Evolutionary conservation across 495 filamentous ascomycete species (phyloP).

Genomic region (Neurospora hispaniola): DNA sequence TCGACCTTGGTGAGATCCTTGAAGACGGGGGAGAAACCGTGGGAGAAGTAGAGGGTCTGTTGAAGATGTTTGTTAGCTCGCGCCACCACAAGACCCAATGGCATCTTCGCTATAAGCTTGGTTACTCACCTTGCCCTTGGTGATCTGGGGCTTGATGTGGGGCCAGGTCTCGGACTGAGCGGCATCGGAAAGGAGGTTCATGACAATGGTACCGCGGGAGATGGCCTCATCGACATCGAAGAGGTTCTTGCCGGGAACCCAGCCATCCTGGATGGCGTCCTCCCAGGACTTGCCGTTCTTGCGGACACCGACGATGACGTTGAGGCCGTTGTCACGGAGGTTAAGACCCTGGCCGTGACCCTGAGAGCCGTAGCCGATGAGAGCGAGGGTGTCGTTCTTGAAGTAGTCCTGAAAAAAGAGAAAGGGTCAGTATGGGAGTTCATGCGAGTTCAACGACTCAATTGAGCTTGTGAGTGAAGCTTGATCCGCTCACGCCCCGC

Average conservation of each 20-base stretch:
- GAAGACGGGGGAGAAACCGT: constrained; percentile 99
- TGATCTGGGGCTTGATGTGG: constrained; percentile 89
- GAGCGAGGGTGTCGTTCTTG: constrained; percentile 97
- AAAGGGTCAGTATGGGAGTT: background rate
- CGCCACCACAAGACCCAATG: background rate
- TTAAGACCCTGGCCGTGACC: constrained; percentile 98
- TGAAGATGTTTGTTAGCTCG: background rate
- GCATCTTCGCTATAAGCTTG: background rate
- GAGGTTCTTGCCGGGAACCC: constrained; percentile 95
- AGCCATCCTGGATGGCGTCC: constrained; percentile 92
- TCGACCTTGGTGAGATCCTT: constrained; percentile 99
- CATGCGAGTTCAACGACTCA: background rate
- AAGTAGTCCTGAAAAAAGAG: constrained; percentile 67
- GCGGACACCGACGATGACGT: constrained; percentile 96
- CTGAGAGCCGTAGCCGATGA: constrained; percentile 98
- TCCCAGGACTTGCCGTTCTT: constrained; percentile 98
- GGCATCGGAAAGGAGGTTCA: constrained; percentile 97
- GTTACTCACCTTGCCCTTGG: constrained; percentile 79
- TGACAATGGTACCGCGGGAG: constrained; percentile 84
- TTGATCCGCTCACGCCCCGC: background rate
- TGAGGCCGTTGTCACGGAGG: constrained; percentile 96
- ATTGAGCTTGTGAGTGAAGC: background rate
- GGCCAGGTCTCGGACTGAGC: constrained; percentile 99
- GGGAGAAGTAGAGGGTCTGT: constrained; percentile 97
- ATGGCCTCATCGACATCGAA: constrained; percentile 97